These are phyloP conservation scores for Brachypodium distachyon DNA, from an alignment of 202 grass and related monocot genomes.

Conservation along the genomic window DNA sequence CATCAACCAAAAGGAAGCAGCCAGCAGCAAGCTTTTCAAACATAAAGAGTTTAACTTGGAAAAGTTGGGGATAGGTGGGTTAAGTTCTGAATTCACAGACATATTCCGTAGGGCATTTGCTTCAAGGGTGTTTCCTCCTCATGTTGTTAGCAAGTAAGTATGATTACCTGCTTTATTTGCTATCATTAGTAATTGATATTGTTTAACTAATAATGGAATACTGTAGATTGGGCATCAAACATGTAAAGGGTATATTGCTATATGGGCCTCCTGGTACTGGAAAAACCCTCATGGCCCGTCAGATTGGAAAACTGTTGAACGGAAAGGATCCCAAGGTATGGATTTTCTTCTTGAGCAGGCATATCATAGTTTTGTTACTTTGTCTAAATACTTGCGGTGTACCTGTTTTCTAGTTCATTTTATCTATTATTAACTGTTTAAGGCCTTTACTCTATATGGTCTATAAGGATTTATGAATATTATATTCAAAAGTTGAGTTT, in stretches of 20 bases:
- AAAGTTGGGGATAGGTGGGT: conserved; percentile 92
- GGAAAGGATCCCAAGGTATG: conserved; percentile 91
- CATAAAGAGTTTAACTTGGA: conserved; percentile 96
- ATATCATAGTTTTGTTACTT: not conserved
- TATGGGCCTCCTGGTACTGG: conserved; percentile 97
- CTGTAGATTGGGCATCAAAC: conserved; percentile 84
- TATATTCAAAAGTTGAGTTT: not conserved
- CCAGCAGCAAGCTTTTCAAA: conserved; percentile 97
- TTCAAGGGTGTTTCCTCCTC: conserved; percentile 88
- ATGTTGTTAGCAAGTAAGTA: conserved; percentile 86
- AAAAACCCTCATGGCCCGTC: conserved; percentile 97
- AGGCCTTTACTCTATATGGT: conserved; percentile 1
- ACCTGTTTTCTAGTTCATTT: not conserved
- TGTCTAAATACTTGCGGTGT: conserved; percentile 1
- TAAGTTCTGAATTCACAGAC: conserved; percentile 88
- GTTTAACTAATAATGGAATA: conserved; percentile 18
- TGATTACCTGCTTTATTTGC: conserved; percentile 12
- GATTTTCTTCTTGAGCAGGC: conserved; percentile 6
- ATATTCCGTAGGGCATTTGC: conserved; percentile 99
- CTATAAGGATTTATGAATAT: not conserved
- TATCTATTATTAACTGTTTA: not conserved
- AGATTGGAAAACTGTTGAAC: conserved; percentile 95
- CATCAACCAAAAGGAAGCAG: conserved; percentile 89
- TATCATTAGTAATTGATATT: not conserved
- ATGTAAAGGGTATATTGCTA: conserved; percentile 94